A percentile compares a stretch with the other conserved stretches of the same genome.
Evolutionary conservation across 371 early-diverging fungal genomes (phyloP).

Genomic region (Rhizopus delemar): DNA sequence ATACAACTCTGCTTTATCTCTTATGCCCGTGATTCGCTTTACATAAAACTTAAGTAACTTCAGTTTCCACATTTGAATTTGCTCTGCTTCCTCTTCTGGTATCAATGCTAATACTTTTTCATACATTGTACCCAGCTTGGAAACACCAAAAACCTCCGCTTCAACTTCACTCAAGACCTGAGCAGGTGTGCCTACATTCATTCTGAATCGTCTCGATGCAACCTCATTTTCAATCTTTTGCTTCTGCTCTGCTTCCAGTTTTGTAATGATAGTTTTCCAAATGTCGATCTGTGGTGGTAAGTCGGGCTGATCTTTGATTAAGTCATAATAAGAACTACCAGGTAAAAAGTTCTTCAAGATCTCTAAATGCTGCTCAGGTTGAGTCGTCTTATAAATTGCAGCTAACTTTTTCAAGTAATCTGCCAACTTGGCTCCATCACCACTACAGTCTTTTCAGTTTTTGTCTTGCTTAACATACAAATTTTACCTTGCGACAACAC

Average conservation of each 20-base stretch:
- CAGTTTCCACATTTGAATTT: conserved; percentile 23
- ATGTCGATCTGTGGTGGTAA: conserved; percentile 56
- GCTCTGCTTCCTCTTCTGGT: conserved; percentile 17
- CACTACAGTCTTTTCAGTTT: conserved; percentile 18
- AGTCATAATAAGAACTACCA: conserved; percentile 47
- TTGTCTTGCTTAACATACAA: not conserved
- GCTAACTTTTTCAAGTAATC: conserved; percentile 63
- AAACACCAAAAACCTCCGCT: conserved; percentile 60
- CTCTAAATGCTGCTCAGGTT: conserved; percentile 38
- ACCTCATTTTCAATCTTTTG: conserved; percentile 64
- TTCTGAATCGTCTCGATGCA: conserved; percentile 65
- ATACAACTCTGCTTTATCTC: conserved; percentile 35
- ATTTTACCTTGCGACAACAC: conserved; percentile 31
- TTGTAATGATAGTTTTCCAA: conserved; percentile 53
- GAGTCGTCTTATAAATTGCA: conserved; percentile 44
- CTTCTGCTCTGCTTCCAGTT: conserved; percentile 62
- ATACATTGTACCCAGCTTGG: conserved; percentile 55
- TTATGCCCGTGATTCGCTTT: conserved; percentile 28
- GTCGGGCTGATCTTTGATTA: conserved; percentile 42
- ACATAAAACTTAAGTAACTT: conserved; percentile 34
- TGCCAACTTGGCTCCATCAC: conserved; percentile 61
- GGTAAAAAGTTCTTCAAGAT: conserved; percentile 58
- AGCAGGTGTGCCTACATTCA: conserved; percentile 68
- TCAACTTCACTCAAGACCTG: conserved; percentile 58
- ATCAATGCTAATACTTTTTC: conserved; percentile 39